phyloP scores from a whole-genome alignment of 1,284 basidiomycete genomes.

The Microbotryum scabiosae region DNA sequence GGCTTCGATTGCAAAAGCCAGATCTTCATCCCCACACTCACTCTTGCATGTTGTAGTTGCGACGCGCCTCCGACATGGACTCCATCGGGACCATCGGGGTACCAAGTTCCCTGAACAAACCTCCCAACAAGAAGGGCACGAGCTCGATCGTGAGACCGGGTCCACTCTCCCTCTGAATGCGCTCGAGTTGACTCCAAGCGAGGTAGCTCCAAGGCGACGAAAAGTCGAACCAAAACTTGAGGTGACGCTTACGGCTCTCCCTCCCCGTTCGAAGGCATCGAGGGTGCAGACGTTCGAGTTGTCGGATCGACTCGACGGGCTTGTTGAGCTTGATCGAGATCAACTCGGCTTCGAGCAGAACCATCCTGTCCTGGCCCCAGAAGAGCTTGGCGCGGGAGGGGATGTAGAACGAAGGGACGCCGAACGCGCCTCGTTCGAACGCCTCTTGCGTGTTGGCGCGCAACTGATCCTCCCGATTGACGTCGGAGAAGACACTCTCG shows the following conservation, averaged over 20 bases:
- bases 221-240: constrained; percentile 13
- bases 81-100: constrained; percentile 6
- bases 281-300: constrained; percentile 5
- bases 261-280: constrained; percentile 5
- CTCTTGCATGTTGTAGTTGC: constrained; percentile 5
- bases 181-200: constrained; percentile 7
- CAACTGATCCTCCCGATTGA: neutral
- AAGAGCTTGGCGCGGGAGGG: neutral
- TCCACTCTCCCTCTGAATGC: neutral
- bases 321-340: constrained; percentile 1
- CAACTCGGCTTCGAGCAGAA: constrained; percentile 7
- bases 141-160: constrained; percentile 7
- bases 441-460: constrained; percentile 9
- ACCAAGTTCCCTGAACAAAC: constrained; percentile 4
- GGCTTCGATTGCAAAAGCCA: too few species aligned
- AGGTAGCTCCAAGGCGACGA: constrained; percentile 10
- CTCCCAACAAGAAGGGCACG: constrained; percentile 8
- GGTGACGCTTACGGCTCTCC: neutral
- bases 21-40: too few species aligned
- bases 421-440: constrained; percentile 6
- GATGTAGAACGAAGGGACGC: constrained; percentile 11
- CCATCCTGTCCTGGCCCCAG: constrained; percentile 10
- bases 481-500: constrained; percentile 8
- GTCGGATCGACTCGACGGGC: constrained; percentile 2
- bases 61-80: neutral